Base-by-base conservation (phyloP, 305 asterid species). In the Monarda citriodora region DNA sequence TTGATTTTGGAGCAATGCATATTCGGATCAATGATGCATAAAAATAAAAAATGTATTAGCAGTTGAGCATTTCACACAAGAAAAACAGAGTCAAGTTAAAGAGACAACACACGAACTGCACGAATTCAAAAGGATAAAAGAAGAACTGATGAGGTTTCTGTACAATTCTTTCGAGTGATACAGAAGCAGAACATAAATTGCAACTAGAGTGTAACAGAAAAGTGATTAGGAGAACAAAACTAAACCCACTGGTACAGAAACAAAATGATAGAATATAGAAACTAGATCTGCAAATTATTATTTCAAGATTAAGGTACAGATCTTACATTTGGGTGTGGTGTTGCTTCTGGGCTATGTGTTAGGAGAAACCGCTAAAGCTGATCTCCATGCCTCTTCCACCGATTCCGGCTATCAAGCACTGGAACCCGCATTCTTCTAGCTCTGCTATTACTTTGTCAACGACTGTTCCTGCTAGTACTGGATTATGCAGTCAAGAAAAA, bases 331-430 rank as follows among this genome's bases (percentile, higher is more conserved):
- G 42, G 42, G 21, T 56, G 59, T 34, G 42, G 21, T 56, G 59
- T 34, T 34, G 67, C 71, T 62, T 36, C 47, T 48, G 62, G 61
- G 53, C 52, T 26, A 48, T 54, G 74, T 54, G 74, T 78, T 66
- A 84, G 61, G 85, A 74, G 49, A 74, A 63, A 18, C 94, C 80
- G 37, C 76, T 82, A 65, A 82, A 85, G 74, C 92, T 79, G 42
- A 90, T 65, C 65, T 93, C 97, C 83, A 87, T 68, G 63, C 97
- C 99, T 22, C 79, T 66, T 63, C 97, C 99, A 34, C 99, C 99
- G 48, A 90, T 93, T 59, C 90, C 99, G 14, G 97, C 97, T 41
- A 73, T 78, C 62, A 90, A 66, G 74, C 97, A 89, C 29, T 90
- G 86, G 77, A 85, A 93, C 41, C 99, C 97, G 32, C 77, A 56